These are phyloP conservation scores for Kwoniella dendrophila DNA, from an alignment of 768 basidiomycete species.

Conservation along the genomic window DNA sequence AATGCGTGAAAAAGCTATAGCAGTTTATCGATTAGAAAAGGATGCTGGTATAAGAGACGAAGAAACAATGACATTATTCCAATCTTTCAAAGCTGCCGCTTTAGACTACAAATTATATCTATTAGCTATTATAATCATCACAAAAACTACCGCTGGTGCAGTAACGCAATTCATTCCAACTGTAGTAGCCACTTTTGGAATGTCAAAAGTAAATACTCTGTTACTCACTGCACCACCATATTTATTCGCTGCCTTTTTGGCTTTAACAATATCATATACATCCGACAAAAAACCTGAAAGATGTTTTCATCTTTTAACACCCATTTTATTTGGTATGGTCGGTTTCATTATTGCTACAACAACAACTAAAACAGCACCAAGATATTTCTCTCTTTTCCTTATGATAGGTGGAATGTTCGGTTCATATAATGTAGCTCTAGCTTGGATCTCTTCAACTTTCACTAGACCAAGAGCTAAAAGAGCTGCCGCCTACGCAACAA, in stretches of 20 bases:
- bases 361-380: slow-evolving; percentile 32
- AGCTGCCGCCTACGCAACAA: slow-evolving; percentile 39
- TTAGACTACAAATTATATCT: slow-evolving; percentile 42
- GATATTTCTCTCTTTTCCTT: slow-evolving; percentile 46
- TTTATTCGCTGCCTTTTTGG: slow-evolving; percentile 36
- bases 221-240: slow-evolving; percentile 48
- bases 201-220: slow-evolving; percentile 30
- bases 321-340: slow-evolving; percentile 34
- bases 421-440: slow-evolving; percentile 37
- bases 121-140: slow-evolving; percentile 42
- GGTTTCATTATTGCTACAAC: slow-evolving; percentile 38
- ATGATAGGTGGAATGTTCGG: slow-evolving; percentile 44
- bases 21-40: slow-evolving; percentile 30
- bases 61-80: slow-evolving; percentile 24
- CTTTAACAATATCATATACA: slow-evolving; percentile 30
- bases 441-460: slow-evolving; percentile 43
- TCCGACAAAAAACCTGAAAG: slow-evolving; percentile 39
- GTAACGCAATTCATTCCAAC: slow-evolving; percentile 45
- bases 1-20: slow-evolving; percentile 24
- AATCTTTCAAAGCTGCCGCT: slow-evolving; percentile 30
- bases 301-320: slow-evolving; percentile 34
- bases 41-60: slow-evolving; percentile 40
- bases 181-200: slow-evolving; percentile 43
- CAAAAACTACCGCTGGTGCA: slow-evolving; percentile 47
- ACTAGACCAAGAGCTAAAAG: slow-evolving; percentile 45